A percentile compares a stretch with the other conserved stretches of the same genome.
Conservation (phyloP, 805 yeast genomes). For the Sugiyamaella smithiae region DNA sequence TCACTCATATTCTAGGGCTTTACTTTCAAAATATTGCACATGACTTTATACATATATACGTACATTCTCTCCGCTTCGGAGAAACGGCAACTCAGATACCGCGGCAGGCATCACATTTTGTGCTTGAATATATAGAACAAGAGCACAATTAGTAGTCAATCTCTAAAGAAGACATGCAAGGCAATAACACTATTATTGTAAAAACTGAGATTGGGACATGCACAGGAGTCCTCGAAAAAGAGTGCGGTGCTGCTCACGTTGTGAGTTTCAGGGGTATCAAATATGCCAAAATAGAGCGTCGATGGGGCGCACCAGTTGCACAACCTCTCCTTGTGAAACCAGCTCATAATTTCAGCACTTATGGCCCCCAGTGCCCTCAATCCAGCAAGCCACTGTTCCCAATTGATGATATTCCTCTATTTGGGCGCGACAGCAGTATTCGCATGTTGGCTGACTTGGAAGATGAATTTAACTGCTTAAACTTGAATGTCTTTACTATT, state of each 20-base stretch:
- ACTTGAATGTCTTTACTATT: slow-evolving; percentile 25
- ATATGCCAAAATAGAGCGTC: not conserved
- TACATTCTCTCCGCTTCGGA: no score
- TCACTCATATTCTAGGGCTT: no score
- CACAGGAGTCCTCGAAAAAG: not conserved
- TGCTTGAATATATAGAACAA: no score
- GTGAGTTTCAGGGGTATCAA: not conserved
- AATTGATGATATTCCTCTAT: not conserved
- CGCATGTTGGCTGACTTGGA: slow-evolving; percentile 16
- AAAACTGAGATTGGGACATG: not conserved
- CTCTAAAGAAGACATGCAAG: no score
- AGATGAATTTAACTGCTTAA: slow-evolving; percentile 28
- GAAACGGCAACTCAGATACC: no score
- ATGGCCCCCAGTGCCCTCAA: not conserved
- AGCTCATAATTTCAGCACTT: not conserved
- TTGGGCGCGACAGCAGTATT: not conserved
- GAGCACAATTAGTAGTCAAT: no score
- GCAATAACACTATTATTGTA: not conserved
- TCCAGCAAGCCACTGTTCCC: not conserved
- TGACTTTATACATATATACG: no score
- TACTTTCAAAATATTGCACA: no score
- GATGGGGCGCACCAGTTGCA: not conserved
- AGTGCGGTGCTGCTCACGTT: not conserved
- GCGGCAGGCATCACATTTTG: no score
- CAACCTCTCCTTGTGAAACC: not conserved